Conservation (phyloP, 139 green algal genomes). For the Mesostigma viride region DNA sequence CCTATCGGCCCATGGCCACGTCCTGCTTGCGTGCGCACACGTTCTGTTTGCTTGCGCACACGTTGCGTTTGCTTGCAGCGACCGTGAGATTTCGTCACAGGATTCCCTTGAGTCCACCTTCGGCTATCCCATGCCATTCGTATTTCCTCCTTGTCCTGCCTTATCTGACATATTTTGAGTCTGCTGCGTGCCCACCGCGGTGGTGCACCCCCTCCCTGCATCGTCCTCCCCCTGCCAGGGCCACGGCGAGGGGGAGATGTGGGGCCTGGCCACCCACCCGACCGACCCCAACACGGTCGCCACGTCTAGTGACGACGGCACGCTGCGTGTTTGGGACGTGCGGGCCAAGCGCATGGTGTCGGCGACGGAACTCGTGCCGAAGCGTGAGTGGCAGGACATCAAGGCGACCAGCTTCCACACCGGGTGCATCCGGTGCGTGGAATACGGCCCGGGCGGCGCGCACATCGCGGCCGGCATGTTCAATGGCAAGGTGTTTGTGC, state of each 20-base stretch:
- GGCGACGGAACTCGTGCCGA: neutral
- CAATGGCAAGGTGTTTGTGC: slow-evolving; percentile 11
- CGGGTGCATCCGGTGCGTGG: neutral
- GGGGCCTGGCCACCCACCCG: slow-evolving; percentile 16
- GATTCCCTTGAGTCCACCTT: no score
- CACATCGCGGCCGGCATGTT: neutral
- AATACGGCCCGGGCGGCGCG: neutral
- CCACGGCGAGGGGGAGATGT: slow-evolving; percentile 18
- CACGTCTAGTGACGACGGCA: neutral
- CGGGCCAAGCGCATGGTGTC: neutral
- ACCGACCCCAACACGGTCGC: neutral
- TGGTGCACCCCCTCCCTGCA: no score
- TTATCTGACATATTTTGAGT: no score
- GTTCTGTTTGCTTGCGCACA: no score
- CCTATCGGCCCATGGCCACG: no score
- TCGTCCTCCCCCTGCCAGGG: slow-evolving; percentile 7
- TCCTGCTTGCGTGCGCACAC: no score
- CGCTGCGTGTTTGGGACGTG: slow-evolving; percentile 3
- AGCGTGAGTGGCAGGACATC: neutral
- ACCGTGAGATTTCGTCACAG: no score
- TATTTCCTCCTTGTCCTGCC: no score
- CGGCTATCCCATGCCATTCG: no score
- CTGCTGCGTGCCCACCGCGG: no score
- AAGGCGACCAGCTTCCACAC: neutral
- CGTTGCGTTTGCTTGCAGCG: no score